Conservation (phyloP, 2,329 filamentous ascomycete genomes). For the Ampelomyces quisqualis region DNA sequence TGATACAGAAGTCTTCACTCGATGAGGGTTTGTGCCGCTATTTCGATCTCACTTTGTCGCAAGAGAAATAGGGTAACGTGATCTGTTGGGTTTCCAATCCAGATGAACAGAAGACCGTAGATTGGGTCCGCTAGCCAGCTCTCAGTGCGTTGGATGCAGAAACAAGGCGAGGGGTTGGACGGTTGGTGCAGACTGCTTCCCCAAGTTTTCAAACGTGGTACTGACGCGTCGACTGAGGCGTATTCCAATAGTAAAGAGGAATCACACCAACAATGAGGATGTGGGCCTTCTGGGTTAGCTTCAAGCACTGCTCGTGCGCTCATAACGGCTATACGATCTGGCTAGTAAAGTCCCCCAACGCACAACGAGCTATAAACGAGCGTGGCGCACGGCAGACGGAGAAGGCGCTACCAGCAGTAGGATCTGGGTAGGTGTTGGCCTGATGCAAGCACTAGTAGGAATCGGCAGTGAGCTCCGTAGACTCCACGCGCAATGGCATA, state of each 20-base stretch:
- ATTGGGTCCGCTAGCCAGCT: conserved; percentile 1
- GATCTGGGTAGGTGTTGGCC: background rate
- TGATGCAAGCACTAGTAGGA: background rate
- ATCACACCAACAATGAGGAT: conserved; percentile 2
- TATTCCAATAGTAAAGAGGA: conserved; percentile 2
- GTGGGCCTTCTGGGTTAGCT: background rate
- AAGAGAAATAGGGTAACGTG: conserved; percentile 1
- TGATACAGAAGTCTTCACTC: background rate
- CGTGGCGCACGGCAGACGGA: background rate
- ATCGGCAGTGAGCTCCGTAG: too few species aligned
- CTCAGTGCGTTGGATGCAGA: conserved; percentile 1
- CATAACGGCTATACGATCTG: background rate
- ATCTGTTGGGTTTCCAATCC: background rate
- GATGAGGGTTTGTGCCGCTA: conserved; percentile 4
- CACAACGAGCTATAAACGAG: background rate
- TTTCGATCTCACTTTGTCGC: conserved; percentile 3
- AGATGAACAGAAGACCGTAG: background rate
- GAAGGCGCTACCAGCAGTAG: background rate
- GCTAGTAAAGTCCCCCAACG: background rate
- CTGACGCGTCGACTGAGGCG: background rate
- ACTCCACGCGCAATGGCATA: too few species aligned
- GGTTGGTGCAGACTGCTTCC: background rate
- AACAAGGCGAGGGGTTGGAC: conserved; percentile 2
- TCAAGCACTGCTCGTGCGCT: background rate
- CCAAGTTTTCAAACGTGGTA: conserved; percentile 1